Evolutionary conservation across 192 early-diverging fungal species (phyloP).

Genomic region (Dissophora ornata): DNA sequence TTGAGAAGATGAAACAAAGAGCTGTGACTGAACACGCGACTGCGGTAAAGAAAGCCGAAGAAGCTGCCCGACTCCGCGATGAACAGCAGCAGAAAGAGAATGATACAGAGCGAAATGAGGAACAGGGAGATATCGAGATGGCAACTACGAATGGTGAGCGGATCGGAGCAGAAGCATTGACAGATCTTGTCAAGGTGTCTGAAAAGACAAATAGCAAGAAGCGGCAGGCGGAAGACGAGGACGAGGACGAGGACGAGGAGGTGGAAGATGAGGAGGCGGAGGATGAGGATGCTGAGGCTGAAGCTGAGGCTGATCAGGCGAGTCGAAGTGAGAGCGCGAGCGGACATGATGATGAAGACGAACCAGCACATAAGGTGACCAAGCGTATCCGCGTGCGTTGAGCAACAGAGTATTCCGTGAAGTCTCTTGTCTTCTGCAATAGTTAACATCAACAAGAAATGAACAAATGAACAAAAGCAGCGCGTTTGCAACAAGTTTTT

Average conservation of each 20-base stretch:
- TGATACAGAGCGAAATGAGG: background rate
- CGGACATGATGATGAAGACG: background rate
- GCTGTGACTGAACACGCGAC: constrained; percentile 30
- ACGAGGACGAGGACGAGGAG: constrained; percentile 3
- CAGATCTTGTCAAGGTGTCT: background rate
- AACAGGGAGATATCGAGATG: constrained; percentile 4
- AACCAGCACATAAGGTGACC: constrained; percentile 18
- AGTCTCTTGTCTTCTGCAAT: no score
- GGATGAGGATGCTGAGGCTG: constrained; percentile 1
- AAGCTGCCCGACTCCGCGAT: constrained; percentile 11
- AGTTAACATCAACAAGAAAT: no score
- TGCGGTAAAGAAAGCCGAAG: constrained; percentile 23
- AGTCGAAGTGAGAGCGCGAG: background rate
- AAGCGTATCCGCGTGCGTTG: constrained; percentile 42
- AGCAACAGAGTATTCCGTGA: background rate
- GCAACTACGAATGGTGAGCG: background rate
- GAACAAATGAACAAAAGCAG: no score
- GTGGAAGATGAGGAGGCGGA: background rate
- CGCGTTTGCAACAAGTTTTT: background rate
- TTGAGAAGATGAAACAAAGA: constrained; percentile 56
- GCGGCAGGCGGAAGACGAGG: constrained; percentile 16
- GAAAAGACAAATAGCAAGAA: constrained; percentile 10
- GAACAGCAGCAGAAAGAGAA: constrained; percentile 11
- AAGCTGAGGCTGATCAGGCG: background rate
- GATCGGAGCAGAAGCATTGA: background rate